Evolutionary conservation across 495 filamentous ascomycete genomes (phyloP), one percentile per base, ranked within the genome.

Genomic region (Tuber calosporum): DNA sequence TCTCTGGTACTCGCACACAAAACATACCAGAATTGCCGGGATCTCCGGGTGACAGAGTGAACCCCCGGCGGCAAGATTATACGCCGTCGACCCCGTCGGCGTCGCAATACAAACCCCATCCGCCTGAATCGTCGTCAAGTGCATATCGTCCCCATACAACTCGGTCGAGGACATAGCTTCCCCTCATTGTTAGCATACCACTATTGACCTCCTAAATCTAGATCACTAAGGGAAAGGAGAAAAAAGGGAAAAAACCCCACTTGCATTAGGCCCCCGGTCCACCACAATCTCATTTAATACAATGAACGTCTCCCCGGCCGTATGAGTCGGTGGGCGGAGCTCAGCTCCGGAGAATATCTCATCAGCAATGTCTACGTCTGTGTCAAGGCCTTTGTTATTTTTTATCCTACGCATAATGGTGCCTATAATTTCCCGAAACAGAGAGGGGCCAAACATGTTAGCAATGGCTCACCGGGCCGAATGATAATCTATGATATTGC

Each of bases 251-350:
- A n/a, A 92, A 95, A 62, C 96, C 93, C 81, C 97, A 97, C 78
- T 81, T n/a, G 94, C 91, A 58, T 92, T 95, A 75, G 95, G 94
- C 69, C 95, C 95, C 41, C 95, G 91, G 83, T 99, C 95, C 79
- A 99, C 97, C 78, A 99, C 94, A 34, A 99, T 88, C 84, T 99
- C 95, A 83, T 98, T 98, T 67, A 98, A 88, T 19, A 98, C 93
- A 82, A 97, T 93, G 74, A 96, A 97, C 78, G 94, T 92, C 83
- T 97, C 93, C 34, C 69, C 69, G 3, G 70, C 70, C 17, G 69
- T 70, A 53, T 81, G 80, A 5, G 80, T 81, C 19, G 80, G 45
- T 67, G 71, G 67, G 26, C 71, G 69, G 67, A 70, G 67, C 30
- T 42, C 22, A 40, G 78, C 74, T 37, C 41, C 34, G 62, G 76